Evolutionary conservation across 345 rosid species (phyloP).

Genomic region (Corchorus olitorius): DNA sequence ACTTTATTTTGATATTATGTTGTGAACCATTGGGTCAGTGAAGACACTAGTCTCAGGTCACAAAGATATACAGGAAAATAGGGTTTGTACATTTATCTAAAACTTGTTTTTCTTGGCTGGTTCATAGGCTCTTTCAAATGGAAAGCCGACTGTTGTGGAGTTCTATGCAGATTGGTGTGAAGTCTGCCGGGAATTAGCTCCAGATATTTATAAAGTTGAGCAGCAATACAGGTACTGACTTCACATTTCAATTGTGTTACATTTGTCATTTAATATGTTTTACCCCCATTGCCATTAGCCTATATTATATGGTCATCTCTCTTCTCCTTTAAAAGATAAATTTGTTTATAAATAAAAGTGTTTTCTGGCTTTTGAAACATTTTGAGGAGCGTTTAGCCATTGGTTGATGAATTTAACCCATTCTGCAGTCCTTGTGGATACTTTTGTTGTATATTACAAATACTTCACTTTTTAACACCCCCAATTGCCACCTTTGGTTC

Average conservation of each 20-base stretch:
- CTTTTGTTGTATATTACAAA: not conserved
- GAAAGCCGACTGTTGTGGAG: conserved; percentile 95
- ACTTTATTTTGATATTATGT: not conserved
- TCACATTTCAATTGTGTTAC: not conserved
- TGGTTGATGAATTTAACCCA: not conserved
- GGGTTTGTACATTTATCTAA: not conserved
- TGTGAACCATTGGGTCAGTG: not conserved
- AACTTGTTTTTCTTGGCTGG: not conserved
- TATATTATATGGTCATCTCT: not conserved
- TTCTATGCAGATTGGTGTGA: conserved; percentile 99
- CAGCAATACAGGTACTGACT: conserved; percentile 77
- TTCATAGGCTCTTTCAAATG: conserved; percentile 80
- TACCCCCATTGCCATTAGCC: no score
- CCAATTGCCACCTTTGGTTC: not conserved
- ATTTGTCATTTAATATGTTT: not conserved
- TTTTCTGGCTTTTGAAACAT: not conserved
- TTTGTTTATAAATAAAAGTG: not conserved
- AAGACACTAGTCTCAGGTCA: not conserved
- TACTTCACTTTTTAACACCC: not conserved
- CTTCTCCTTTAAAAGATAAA: not conserved
- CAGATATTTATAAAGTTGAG: conserved; percentile 89
- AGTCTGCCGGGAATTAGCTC: conserved; percentile 92
- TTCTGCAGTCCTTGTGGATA: not conserved
- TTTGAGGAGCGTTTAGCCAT: not conserved
- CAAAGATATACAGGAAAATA: not conserved